Percentiles rank a stretch among this genome's conserved stretches.
These are phyloP conservation scores for Platanthera zijinensis DNA, from an alignment of 106 monocot genomes.

Conservation along the genomic window DNA sequence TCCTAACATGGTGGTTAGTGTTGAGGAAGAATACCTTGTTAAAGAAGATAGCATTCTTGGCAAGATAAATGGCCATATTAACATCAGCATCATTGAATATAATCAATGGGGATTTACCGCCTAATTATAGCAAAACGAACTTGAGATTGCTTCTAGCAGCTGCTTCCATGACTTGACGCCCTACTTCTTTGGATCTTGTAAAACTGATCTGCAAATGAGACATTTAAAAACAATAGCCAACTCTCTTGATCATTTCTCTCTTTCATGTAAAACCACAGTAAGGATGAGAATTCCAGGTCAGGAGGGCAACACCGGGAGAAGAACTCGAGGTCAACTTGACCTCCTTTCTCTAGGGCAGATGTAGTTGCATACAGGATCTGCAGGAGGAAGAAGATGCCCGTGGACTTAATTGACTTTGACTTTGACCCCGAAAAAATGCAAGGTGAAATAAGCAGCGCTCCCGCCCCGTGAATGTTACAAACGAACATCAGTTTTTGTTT, in stretches of 20 bases:
- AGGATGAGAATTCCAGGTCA: too few relatives aligned
- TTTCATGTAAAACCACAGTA: neutral
- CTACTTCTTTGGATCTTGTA: slow-evolving; percentile 48
- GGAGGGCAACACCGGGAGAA: slow-evolving; percentile 7
- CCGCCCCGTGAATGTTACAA: too few relatives aligned
- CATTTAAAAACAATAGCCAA: neutral
- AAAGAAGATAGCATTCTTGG: slow-evolving; percentile 18
- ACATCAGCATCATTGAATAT: slow-evolving; percentile 54
- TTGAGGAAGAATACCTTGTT: slow-evolving; percentile 29
- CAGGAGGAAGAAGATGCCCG: slow-evolving; percentile 3
- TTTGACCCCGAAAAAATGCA: too few relatives aligned
- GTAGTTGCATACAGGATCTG: neutral
- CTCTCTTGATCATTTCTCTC: too few relatives aligned
- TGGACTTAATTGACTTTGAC: too few relatives aligned
- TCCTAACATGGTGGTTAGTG: neutral
- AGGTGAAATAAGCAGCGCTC: too few relatives aligned
- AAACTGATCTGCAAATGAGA: slow-evolving; percentile 28
- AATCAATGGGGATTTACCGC: slow-evolving; percentile 41
- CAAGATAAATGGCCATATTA: slow-evolving; percentile 32
- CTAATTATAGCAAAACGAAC: slow-evolving; percentile 39
- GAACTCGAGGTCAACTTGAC: neutral
- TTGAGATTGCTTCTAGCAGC: slow-evolving; percentile 55
- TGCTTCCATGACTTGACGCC: slow-evolving; percentile 41
- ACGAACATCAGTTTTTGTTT: too few relatives aligned
- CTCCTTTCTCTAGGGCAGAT: neutral